These are phyloP conservation scores for Lactifluus volemus DNA, from an alignment of 768 basidiomycete genomes.

Conservation along the genomic window DNA sequence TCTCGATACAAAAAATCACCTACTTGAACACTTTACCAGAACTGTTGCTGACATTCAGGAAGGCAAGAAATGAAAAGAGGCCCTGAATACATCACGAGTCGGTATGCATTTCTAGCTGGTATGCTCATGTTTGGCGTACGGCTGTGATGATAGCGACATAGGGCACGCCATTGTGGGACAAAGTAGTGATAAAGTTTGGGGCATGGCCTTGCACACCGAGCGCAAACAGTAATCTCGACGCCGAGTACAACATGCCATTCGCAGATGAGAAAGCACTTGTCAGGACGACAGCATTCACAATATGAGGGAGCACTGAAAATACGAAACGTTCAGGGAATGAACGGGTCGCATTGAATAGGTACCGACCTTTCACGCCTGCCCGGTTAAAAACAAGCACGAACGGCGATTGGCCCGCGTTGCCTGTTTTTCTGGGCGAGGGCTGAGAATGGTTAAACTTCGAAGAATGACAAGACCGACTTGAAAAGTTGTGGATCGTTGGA, in stretches of 20 bases:
- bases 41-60: slow-evolving; percentile 9
- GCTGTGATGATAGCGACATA: slow-evolving; percentile 10
- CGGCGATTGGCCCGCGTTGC: slow-evolving; percentile 18
- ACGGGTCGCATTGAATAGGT: not conserved
- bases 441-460: not conserved
- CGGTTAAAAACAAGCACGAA: slow-evolving; percentile 18
- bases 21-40: slow-evolving; percentile 17
- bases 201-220: slow-evolving; percentile 18
- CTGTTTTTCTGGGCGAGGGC: slow-evolving; percentile 5
- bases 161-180: slow-evolving; percentile 10
- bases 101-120: not conserved
- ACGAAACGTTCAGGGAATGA: not conserved
- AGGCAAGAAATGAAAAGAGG: slow-evolving; percentile 16
- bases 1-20: not conserved
- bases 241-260: slow-evolving; percentile 18
- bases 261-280: slow-evolving; percentile 18
- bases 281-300: slow-evolving; percentile 18
- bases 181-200: slow-evolving; percentile 10
- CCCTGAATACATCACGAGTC: not conserved
- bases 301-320: slow-evolving; percentile 14
- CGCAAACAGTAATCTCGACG: slow-evolving; percentile 16
- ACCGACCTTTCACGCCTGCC: slow-evolving; percentile 18
- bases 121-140: not conserved
- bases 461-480: slow-evolving; percentile 5
- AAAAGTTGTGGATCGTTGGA: slow-evolving; percentile 18